phyloP scores from a whole-genome alignment of 2,329 filamentous ascomycete species.

The Hypoxylon rubiginosum region DNA sequence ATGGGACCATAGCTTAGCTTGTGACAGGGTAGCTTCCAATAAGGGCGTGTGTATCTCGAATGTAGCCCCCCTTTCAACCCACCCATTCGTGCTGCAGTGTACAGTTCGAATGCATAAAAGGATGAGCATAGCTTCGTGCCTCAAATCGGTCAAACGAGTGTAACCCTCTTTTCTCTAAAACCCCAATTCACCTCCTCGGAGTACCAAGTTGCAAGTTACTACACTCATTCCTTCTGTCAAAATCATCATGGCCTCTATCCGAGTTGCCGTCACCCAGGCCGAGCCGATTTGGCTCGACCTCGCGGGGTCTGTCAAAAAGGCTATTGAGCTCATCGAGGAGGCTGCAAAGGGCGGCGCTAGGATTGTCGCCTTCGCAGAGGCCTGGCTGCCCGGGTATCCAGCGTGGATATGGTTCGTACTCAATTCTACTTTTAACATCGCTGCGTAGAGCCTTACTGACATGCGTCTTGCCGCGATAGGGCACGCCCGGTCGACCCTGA shows the following conservation, averaged over 20 bases:
- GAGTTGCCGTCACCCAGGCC: slow-evolving; percentile 64
- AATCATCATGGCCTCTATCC: slow-evolving; percentile 37
- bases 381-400: slow-evolving; percentile 61
- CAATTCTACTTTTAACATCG: neutral
- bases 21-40: slow-evolving; percentile 1
- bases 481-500: slow-evolving; percentile 50
- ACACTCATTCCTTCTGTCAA: neutral
- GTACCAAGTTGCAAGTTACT: neutral
- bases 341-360: slow-evolving; percentile 61
- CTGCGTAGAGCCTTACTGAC: slow-evolving; percentile 8
- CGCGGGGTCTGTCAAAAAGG: slow-evolving; percentile 61
- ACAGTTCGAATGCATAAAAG: slow-evolving; percentile 19
- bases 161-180: slow-evolving; percentile 6
- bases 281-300: slow-evolving; percentile 69
- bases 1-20: neutral
- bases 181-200: neutral
- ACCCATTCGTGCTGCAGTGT: neutral
- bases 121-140: slow-evolving; percentile 7
- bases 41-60: neutral
- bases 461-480: slow-evolving; percentile 43
- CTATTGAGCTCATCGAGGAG: slow-evolving; percentile 62
- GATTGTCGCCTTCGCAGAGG: slow-evolving; percentile 63
- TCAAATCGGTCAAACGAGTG: slow-evolving; percentile 3
- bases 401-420: slow-evolving; percentile 56
- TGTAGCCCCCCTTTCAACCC: neutral